phyloP scores from a whole-genome alignment of 495 filamentous ascomycete species.

The Daldinia caldariorum region DNA sequence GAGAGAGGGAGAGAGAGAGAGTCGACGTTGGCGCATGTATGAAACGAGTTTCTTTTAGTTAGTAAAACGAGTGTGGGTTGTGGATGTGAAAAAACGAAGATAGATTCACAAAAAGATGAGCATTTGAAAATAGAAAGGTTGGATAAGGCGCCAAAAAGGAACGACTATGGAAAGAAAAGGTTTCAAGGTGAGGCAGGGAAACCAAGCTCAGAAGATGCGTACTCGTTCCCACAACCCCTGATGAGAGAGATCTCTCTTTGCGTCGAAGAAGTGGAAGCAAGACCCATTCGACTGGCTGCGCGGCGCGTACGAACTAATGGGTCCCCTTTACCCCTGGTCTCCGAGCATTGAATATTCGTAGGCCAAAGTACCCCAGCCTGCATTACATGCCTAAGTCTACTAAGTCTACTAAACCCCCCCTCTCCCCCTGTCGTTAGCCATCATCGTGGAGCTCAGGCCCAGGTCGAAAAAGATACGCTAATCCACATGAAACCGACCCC shows the following conservation, averaged over 20 bases:
- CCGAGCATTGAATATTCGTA: constrained; percentile 18
- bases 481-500: constrained; percentile 40
- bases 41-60: constrained; percentile 40
- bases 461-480: constrained; percentile 6
- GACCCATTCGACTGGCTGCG: constrained; percentile 29
- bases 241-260: constrained; percentile 40
- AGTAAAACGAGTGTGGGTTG: constrained; percentile 41
- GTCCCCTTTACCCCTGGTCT: constrained; percentile 13
- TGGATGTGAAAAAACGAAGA: constrained; percentile 1
- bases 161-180: constrained; percentile 33
- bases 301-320: background rate
- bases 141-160: constrained; percentile 33
- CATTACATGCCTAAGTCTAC: too few relatives aligned
- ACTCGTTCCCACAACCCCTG: constrained; percentile 34
- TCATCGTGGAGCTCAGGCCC: constrained; percentile 30
- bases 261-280: constrained; percentile 10
- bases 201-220: constrained; percentile 42
- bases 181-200: constrained; percentile 42
- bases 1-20: too few relatives aligned
- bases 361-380: constrained; percentile 37
- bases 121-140: constrained; percentile 26
- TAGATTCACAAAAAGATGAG: constrained; percentile 26
- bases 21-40: constrained; percentile 45
- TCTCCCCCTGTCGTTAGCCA: constrained; percentile 33
- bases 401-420: too few relatives aligned